Conservation (phyloP, 2,329 filamentous ascomycete genomes). For the Pleoardoris graminearum region DNA sequence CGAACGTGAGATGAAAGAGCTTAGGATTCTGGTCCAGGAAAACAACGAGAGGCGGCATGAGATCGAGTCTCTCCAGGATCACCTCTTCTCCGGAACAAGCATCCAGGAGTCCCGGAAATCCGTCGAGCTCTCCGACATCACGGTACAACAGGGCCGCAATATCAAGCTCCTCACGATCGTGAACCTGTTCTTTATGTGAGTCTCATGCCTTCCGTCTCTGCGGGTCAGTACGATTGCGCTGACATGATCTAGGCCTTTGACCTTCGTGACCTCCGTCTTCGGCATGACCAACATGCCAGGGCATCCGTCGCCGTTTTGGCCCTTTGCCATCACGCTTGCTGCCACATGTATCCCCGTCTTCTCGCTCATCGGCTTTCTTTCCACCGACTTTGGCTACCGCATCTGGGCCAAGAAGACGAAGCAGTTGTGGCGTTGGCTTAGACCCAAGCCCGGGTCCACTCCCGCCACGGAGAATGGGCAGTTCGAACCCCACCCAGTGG, state of each 20-base stretch:
- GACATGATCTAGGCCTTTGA: conserved; percentile 59
- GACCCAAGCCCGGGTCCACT: conserved; percentile 18
- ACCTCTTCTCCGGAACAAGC: conserved; percentile 65
- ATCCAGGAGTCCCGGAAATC: conserved; percentile 64
- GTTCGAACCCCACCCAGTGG: conserved; percentile 14
- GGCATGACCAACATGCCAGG: conserved; percentile 55
- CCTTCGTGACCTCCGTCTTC: conserved; percentile 64
- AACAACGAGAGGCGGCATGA: conserved; percentile 60
- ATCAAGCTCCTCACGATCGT: conserved; percentile 63
- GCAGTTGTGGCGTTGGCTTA: conserved; percentile 32
- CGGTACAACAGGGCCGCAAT: conserved; percentile 63
- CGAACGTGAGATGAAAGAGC: conserved; percentile 56
- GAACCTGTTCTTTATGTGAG: conserved; percentile 60
- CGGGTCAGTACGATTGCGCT: no score
- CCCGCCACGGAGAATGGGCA: conserved; percentile 13
- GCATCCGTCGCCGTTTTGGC: conserved; percentile 39
- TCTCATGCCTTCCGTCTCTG: background rate
- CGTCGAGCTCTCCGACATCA: conserved; percentile 58
- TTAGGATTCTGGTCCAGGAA: conserved; percentile 53
- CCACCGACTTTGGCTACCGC: conserved; percentile 46
- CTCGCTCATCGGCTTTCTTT: conserved; percentile 51
- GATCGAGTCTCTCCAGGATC: conserved; percentile 61
- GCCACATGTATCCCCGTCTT: conserved; percentile 53
- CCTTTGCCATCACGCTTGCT: conserved; percentile 48
- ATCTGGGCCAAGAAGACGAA: conserved; percentile 42